Base-by-base conservation (phyloP, 2,329 filamentous ascomycete species). In the Phyllosticta citriasiana region DNA sequence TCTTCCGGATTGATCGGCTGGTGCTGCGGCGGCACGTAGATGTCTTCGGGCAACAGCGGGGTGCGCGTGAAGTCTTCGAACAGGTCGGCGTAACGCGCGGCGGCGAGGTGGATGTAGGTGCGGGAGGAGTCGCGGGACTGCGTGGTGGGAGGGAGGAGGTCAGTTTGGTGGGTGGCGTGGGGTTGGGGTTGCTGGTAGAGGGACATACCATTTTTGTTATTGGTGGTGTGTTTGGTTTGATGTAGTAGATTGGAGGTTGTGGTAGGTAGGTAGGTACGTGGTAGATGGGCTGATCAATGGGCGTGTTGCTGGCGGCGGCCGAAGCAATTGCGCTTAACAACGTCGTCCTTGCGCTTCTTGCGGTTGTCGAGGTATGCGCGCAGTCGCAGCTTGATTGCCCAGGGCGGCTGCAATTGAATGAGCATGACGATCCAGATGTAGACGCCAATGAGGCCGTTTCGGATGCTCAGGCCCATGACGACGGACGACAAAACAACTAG, bases 1-100 rank as follows among this genome's bases (percentile, higher is more conserved):
- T 94, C 89, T 73, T 94, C 89, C 0, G 90, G 89, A 71, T 94
- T 93, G 70, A 91, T 81, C 51, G 89, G 90, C 72, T 91, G 88
- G 71, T 91, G 84, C 64, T 90, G 84, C 7, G 85, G 84, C 35
- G 88, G 84, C n/a, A 95, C 88, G 73, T 89, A 88, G 71, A 94
- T 89, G 61, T 92, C 88, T 75, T 94, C 89, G 64, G 76, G 72
- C 3, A 71, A 67, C 4, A 76, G 69, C 57, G 72, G 71, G n/a
- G 63, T 55, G 54, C 71, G 72, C 4, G 75, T 78, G 70, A 80
- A 80, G 64, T 77, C 76, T 67, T 93, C 89, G 66, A 92, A 88
- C 64, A 91, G 83, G 75, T 92, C 89, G 60, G 88, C 88, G 75
- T 90, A 83, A 71, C 85, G 84, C 30, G 87, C 77, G 59, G 80